Evolutionary conservation across 768 basidiomycete species (phyloP), one percentile per base, ranked within the genome.

Genomic region (Pleurotus platypus): DNA sequence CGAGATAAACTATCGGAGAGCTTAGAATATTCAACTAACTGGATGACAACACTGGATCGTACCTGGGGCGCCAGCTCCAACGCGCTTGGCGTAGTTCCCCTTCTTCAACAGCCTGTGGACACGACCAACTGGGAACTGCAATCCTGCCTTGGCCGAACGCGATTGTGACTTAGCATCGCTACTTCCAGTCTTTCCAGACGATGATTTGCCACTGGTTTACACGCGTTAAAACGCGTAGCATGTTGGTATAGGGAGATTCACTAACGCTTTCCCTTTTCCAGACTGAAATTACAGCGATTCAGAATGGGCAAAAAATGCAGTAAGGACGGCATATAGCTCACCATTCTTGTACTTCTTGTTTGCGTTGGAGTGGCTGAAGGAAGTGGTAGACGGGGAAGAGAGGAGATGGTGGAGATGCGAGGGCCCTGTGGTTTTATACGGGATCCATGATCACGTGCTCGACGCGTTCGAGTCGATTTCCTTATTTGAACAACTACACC

Each of bases 121-220:
- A 79, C 91, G 87, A 70, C 85, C 85, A 58, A 92, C 90, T 57
- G 91, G 89, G 74, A 93, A 89, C 64, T 84, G 83, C 57, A 85
- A 73, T 60, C 84, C 82, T 3, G 83, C 82, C 69, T 78, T 80
- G 49, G 78, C 72, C 12, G 92, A 91, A 57, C 88, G 85, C 54
- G 89, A 86, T 65, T 83, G 78, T 6, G 79, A 74, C 73, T 87
- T 87, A 61, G 70, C 76, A 2, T 76, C 77, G 61, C 71, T 73
- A 12, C 71, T 74, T 9, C 70, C 72, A 22, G 72, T 73, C 59
- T 82, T 81, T 63, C 60, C 62, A 20, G 48, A 57, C 5, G 49
- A 39, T 4, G 60, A 56, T 45, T 66, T 69, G 35, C 68, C 63
- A 30, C 65, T 66, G 39, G 2, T 16, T n/a, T 47, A 57, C 51